A percentile compares a stretch with the other conserved stretches of the same genome.
These are phyloP conservation scores for Linaria vulgaris DNA, from an alignment of 257 asterid genomes.

Conservation along the genomic window DNA sequence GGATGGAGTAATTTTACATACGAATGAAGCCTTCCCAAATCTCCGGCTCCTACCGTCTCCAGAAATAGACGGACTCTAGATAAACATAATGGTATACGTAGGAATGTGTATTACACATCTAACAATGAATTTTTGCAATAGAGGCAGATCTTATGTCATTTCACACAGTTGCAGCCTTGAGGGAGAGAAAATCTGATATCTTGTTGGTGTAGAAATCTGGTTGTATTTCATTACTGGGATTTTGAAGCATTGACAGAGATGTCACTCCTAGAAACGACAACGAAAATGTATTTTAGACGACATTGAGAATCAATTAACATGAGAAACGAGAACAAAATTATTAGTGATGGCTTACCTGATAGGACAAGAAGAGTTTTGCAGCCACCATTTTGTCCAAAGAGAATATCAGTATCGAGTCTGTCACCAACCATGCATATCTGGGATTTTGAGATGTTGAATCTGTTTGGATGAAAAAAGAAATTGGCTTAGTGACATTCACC, in stretches of 20 bases:
- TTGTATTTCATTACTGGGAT: constrained; percentile 67
- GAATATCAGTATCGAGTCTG: constrained; percentile 89
- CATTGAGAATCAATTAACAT: not conserved
- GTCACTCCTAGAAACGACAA: constrained; percentile 67
- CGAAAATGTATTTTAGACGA: not conserved
- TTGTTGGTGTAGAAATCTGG: constrained; percentile 90
- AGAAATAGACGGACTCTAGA: not conserved
- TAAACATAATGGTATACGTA: not conserved
- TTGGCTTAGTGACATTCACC: constrained; percentile 2
- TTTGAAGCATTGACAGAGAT: constrained; percentile 69
- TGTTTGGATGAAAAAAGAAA: constrained; percentile 31
- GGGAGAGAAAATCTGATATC: constrained; percentile 84
- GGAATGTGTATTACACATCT: not conserved
- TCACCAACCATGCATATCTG: constrained; percentile 99
- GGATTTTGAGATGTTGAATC: constrained; percentile 82
- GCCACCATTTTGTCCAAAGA: constrained; percentile 95
- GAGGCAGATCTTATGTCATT: constrained; percentile 1
- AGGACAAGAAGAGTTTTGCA: constrained; percentile 97
- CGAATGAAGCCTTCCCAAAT: constrained; percentile 3
- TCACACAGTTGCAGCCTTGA: constrained; percentile 67
- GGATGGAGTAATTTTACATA: constrained; percentile 6
- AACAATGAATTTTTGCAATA: constrained; percentile 1
- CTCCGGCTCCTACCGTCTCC: constrained; percentile 2
- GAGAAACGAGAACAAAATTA: not conserved
- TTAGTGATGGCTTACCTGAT: constrained; percentile 53